These are phyloP conservation scores for Fusarium praegraminearum DNA, from an alignment of 2,329 filamentous ascomycete genomes.

Conservation along the genomic window DNA sequence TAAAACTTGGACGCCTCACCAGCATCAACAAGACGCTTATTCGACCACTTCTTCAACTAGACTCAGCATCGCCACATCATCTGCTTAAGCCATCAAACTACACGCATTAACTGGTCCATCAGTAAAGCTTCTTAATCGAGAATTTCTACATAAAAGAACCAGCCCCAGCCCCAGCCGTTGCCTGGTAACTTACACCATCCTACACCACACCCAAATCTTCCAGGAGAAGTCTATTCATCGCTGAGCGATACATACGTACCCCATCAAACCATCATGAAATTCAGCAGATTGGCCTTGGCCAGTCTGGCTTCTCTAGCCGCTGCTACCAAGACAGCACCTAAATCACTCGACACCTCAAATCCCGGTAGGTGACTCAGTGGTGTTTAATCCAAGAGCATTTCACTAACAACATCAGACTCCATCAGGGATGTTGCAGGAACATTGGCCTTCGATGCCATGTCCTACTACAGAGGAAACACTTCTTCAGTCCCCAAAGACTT, in stretches of 20 bases:
- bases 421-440: conserved; percentile 71
- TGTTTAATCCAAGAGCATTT: background rate
- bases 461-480: conserved; percentile 73
- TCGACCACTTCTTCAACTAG: background rate
- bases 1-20: conserved; percentile 1
- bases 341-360: conserved; percentile 38
- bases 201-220: conserved; percentile 8
- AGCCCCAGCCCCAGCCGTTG: background rate
- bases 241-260: conserved; percentile 17
- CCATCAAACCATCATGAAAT: conserved; percentile 30
- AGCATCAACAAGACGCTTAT: background rate
- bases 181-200: background rate
- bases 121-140: conserved; percentile 2
- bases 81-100: background rate
- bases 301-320: conserved; percentile 31
- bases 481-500: conserved; percentile 65
- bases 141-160: background rate
- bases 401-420: conserved; percentile 60
- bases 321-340: conserved; percentile 36
- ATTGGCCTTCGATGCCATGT: conserved; percentile 71
- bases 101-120: conserved; percentile 5
- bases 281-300: conserved; percentile 22
- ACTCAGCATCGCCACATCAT: conserved; percentile 11
- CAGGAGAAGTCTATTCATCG: conserved; percentile 22
- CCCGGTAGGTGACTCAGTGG: conserved; percentile 24